phyloP scores from a whole-genome alignment of 2,329 filamentous ascomycete genomes.

The Pseudogymnoascus sp. region DNA sequence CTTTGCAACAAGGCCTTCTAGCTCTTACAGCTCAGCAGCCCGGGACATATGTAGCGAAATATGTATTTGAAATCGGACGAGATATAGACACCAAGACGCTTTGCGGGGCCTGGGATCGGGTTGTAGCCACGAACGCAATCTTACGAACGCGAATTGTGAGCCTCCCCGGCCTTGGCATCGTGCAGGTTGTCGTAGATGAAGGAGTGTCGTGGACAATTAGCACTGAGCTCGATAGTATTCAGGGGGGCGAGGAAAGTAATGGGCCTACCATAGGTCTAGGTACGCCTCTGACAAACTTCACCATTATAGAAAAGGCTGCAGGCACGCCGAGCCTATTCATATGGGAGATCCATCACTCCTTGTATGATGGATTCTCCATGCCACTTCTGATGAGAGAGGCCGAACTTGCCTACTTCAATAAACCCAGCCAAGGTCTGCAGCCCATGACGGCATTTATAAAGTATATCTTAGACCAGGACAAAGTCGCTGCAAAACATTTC shows the following conservation, averaged over 20 bases:
- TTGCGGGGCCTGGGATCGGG: slow-evolving; percentile 11
- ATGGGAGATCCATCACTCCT: slow-evolving; percentile 43
- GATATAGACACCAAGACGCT: slow-evolving; percentile 6
- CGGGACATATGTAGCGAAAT: slow-evolving; percentile 29
- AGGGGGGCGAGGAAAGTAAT: background rate
- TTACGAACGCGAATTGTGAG: slow-evolving; percentile 28
- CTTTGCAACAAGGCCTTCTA: slow-evolving; percentile 31
- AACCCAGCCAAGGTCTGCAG: background rate
- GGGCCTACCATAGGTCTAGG: background rate
- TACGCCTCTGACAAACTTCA: background rate
- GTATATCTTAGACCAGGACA: slow-evolving; percentile 1
- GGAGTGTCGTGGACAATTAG: background rate
- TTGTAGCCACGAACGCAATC: slow-evolving; percentile 16
- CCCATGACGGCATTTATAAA: background rate
- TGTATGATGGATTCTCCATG: slow-evolving; percentile 59
- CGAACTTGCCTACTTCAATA: background rate
- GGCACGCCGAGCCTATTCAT: background rate
- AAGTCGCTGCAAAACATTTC: background rate
- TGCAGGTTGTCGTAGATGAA: slow-evolving; percentile 6
- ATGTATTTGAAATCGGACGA: slow-evolving; percentile 8
- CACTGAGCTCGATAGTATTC: background rate
- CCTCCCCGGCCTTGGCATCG: slow-evolving; percentile 17
- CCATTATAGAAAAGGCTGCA: background rate
- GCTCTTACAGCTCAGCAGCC: slow-evolving; percentile 25
- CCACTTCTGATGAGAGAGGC: slow-evolving; percentile 1